Base-by-base conservation (phyloP, 768 basidiomycete genomes). In the Leccinum fibrillosum region DNA sequence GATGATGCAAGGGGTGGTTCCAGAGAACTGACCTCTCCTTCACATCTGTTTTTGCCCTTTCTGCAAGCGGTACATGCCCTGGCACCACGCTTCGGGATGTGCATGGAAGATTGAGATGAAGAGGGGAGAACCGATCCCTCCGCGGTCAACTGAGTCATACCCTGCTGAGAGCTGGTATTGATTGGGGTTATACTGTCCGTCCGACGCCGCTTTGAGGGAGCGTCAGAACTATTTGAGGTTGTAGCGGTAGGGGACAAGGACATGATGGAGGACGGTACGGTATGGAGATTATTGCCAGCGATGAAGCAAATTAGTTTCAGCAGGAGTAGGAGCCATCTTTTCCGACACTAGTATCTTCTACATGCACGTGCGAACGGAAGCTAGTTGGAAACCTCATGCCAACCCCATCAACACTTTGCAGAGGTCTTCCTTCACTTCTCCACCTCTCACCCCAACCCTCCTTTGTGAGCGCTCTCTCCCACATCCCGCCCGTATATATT, bases 21-120 rank as follows among this genome's bases (percentile, higher is more conserved):
- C 52, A 70, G 44, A 56, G 57, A 62, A 64, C 82, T 71, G 69
- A 91, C 91, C 83, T 92, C 92, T 75, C 92, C 91, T 77, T 94
- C 92, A 70, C 92, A 94, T 72, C 92, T 80, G 78, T 94, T 94
- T 80, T 94, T 94, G 57, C 92, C 92, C 67, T 91, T 92, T 71
- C 92, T 85, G 75, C 92, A 94, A 62, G 88, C 85, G 15, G 91
- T 92, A 72, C 92, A 94, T 55, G 92, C 92, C 62, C 90, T 80
- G 55, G 90, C 89, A n/a, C 92, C 92, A 66, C 91, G 82, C 81
- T 93, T 94, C 47, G 91, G 90, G 64, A 92, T 89, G 72, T 92
- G 89, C n/a, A 78, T 69, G 30, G 78, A 30, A 55, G 72, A 56
- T 56, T 75, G 78, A 21, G 66, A 54, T 17, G 56, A 58, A 64